These are phyloP conservation scores for Rhododendron henanense DNA, from an alignment of 148 eudicot species.

Conservation along the genomic window DNA sequence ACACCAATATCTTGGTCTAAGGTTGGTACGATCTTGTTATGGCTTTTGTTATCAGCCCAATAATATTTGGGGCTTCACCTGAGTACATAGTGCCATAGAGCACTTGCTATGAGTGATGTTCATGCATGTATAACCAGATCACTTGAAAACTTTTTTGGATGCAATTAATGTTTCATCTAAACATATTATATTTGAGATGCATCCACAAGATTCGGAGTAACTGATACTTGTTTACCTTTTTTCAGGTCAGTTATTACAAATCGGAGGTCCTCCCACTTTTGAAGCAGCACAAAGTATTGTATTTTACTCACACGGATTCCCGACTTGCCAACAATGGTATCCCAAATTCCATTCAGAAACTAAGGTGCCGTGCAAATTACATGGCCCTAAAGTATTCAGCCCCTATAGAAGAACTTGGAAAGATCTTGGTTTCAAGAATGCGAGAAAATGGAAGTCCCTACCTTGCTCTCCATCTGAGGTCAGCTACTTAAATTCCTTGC, in stretches of 20 bases:
- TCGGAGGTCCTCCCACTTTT: slow-evolving; percentile 76
- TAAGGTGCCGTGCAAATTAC: slow-evolving; percentile 90
- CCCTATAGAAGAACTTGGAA: too few species aligned
- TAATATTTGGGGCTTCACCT: not conserved
- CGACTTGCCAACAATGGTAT: slow-evolving; percentile 84
- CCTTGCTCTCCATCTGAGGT: too few species aligned
- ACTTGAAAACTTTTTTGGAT: not conserved
- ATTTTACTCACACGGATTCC: slow-evolving; percentile 93
- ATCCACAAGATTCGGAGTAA: not conserved
- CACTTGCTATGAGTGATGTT: not conserved
- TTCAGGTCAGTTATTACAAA: slow-evolving; percentile 85
- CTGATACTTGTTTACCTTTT: slow-evolving; percentile 10
- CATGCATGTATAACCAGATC: not conserved
- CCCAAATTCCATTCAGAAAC: slow-evolving; percentile 69
- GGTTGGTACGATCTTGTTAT: slow-evolving; percentile 36
- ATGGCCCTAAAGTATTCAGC: slow-evolving; percentile 83
- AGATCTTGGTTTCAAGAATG: too few species aligned
- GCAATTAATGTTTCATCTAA: not conserved
- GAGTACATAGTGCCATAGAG: not conserved
- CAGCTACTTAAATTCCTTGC: too few species aligned
- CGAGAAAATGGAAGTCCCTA: too few species aligned
- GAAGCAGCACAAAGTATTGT: slow-evolving; percentile 87
- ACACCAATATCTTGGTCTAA: slow-evolving; percentile 98
- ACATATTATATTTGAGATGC: not conserved
- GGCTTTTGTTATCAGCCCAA: not conserved